Evolutionary conservation across 352 stramenopile species (phyloP).

Genomic region (Phytopythium aichiense): DNA sequence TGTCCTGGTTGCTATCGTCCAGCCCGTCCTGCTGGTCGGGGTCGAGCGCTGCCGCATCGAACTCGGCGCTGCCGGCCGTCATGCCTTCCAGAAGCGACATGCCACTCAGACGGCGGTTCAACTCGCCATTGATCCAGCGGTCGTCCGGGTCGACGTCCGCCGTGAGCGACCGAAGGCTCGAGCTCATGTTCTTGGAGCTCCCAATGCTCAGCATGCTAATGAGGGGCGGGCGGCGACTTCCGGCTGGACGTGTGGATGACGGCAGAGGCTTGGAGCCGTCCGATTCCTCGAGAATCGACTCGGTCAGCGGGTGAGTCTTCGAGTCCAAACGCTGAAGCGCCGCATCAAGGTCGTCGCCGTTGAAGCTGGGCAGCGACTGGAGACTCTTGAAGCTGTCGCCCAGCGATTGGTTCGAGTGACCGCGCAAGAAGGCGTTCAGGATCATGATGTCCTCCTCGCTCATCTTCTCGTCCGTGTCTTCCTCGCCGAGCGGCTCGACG

Average conservation of each 20-base stretch:
- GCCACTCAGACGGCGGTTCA: constrained; percentile 43
- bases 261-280: constrained; percentile 14
- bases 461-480: constrained; percentile 47
- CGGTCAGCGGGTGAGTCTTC: constrained; percentile 14
- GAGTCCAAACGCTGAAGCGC: constrained; percentile 29
- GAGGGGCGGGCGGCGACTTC: constrained; percentile 19
- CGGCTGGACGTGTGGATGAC: constrained; percentile 4
- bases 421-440: constrained; percentile 52
- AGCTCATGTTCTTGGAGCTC: constrained; percentile 34
- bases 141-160: constrained; percentile 46
- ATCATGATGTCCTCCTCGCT: constrained; percentile 58
- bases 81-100: constrained; percentile 35
- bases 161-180: constrained; percentile 47
- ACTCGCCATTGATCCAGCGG: constrained; percentile 39
- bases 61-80: constrained; percentile 22
- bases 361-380: constrained; percentile 28
- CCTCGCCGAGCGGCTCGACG: constrained; percentile 22
- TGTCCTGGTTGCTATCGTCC: constrained; percentile 4
- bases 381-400: constrained; percentile 31
- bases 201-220: constrained; percentile 56
- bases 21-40: constrained; percentile 1
- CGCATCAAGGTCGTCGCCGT: constrained; percentile 29
- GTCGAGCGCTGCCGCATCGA: constrained; percentile 26
- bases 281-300: constrained; percentile 11
- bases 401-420: constrained; percentile 43